A percentile compares a stretch with the other conserved stretches of the same genome.
Conservation (phyloP, 257 asterid species). For the Jacaranda copaia region DNA sequence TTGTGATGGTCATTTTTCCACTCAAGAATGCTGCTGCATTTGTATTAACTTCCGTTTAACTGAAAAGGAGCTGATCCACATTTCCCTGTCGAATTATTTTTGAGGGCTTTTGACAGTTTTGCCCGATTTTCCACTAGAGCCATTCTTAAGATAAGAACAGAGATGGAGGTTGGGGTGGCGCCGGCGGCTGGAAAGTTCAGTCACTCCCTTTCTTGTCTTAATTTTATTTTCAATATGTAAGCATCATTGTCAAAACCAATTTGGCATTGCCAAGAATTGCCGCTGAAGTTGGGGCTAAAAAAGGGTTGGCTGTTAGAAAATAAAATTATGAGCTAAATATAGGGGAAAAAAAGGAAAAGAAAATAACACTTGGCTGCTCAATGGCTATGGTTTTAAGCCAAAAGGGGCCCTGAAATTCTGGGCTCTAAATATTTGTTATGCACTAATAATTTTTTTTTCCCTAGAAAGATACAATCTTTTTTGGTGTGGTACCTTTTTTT, state of each 20-base stretch:
- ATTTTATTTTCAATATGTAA: too few species aligned
- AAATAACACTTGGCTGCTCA: not conserved
- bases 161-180: not conserved
- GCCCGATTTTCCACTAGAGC: not conserved
- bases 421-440: conserved; percentile 14
- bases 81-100: too few species aligned
- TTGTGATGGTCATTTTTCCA: conserved; percentile 33
- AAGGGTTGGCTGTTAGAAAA: conserved; percentile 20
- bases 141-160: not conserved
- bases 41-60: too few species aligned
- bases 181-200: too few species aligned
- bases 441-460: too few species aligned
- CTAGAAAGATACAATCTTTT: not conserved
- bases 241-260: not conserved
- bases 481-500: conserved; percentile 7
- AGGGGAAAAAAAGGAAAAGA: not conserved
- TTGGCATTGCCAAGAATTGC: conserved; percentile 24
- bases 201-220: too few species aligned
- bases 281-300: conserved; percentile 41
- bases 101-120: not conserved
- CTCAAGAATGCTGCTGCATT: too few species aligned
- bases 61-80: too few species aligned
- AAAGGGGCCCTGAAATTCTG: conserved; percentile 29
- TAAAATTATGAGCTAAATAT: conserved; percentile 22
- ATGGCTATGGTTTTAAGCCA: not conserved